Base-by-base conservation (phyloP, 1,284 basidiomycete genomes). In the Phlebopus sp. region DNA sequence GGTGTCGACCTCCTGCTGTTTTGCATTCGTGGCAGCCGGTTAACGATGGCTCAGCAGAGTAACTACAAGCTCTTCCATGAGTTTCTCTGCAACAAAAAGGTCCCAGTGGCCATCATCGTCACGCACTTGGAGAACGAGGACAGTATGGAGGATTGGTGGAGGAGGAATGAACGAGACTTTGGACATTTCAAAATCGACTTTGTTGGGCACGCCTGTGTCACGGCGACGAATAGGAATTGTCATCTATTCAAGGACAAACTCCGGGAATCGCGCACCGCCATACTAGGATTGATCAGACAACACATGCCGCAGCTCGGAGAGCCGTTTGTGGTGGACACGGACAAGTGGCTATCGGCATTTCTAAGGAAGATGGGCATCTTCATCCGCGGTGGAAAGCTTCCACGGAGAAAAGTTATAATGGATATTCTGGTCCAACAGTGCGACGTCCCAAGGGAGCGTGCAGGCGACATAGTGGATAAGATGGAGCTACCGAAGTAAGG, bases 81-180 rank as follows among this genome's bases (percentile, higher is more conserved):
- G 15, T 58, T 62, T 37, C 58, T 74, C 21, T 73, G 69, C 50
- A 55, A 63, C 23, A 48, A 53, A 19, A 59, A 63, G 36, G 58
- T 71, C n/a, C 72, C 72, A 3, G 57, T 73, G n/a, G 68, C 66
- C 2, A 50, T 72, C n/a, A 52, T 69, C 11, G 58, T 73, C 37
- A 74, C 72, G 5, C 64, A 67, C 14, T 60, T 72, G 21, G 72
- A 74, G 50, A 18, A 49, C 15, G 54, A 59, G n/a, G 37, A 31
- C 3, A 39, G 36, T 1, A 67, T 67, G 61, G 63, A 66, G 36
- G 31, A 43, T 4, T 63, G 61, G 61, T 63, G 62, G 64, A 37
- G 44, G 18, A 17, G 4, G 15, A 53, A 66, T 19, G 58, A 46
- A 5, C 42, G 49, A 9, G 21, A 17, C 5, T 46, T 63, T n/a